Conservation (phyloP, 108 stramenopile genomes). For the Pinguiococcus pyrenoidosus region DNA sequence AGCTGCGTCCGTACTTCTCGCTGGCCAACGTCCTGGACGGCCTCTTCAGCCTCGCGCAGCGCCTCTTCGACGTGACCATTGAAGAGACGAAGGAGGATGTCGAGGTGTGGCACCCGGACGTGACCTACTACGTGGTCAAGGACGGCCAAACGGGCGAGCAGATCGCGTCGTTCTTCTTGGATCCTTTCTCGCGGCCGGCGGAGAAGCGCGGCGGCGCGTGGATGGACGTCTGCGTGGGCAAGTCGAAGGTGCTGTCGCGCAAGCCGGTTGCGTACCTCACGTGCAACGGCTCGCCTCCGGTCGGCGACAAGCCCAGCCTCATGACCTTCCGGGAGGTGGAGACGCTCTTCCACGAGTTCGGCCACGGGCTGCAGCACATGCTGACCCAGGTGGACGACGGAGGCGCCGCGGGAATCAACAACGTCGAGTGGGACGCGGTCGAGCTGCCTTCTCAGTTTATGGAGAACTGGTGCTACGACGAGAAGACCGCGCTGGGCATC, state of each 20-base stretch:
- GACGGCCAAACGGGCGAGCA: constrained; percentile 58
- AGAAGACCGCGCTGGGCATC: constrained; percentile 56
- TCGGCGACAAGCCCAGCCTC: constrained; percentile 78
- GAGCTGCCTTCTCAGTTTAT: constrained; percentile 96
- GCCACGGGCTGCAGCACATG: constrained; percentile 95
- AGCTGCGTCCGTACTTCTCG: constrained; percentile 89
- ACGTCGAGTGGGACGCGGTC: constrained; percentile 92
- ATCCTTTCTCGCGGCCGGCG: constrained; percentile 87
- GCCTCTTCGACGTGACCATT: constrained; percentile 76
- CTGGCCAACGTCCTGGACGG: constrained; percentile 80
- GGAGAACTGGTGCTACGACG: constrained; percentile 98
- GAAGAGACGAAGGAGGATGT: constrained; percentile 68
- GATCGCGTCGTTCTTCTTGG: constrained; percentile 88
- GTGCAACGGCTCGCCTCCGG: constrained; percentile 95
- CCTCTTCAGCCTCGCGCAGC: constrained; percentile 71
- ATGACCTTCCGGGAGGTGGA: constrained; percentile 95
- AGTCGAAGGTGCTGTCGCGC: constrained; percentile 56
- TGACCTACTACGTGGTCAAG: constrained; percentile 78
- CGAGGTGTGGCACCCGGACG: constrained; percentile 77
- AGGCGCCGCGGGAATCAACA: constrained; percentile 88
- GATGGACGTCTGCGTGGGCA: constrained; percentile 77
- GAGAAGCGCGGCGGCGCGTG: constrained; percentile 85
- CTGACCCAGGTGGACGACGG: constrained; percentile 77
- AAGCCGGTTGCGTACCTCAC: constrained; percentile 88
- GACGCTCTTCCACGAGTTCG: constrained; percentile 90